Evolutionary conservation across 805 yeast species (phyloP).

Genomic region (Candida coquimbonensis): DNA sequence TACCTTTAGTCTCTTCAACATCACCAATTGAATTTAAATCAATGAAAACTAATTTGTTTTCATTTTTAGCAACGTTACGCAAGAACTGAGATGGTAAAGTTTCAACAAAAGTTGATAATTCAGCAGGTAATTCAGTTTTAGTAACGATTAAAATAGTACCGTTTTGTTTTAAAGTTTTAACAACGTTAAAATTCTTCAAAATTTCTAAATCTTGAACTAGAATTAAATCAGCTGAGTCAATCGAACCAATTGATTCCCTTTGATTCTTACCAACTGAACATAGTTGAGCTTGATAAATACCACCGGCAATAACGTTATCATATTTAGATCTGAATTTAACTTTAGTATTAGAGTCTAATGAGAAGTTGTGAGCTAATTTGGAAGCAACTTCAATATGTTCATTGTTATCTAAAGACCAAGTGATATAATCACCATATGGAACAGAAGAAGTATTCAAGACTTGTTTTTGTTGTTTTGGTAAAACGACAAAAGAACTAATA

Average conservation of each 20-base stretch:
- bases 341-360: constrained; percentile 48
- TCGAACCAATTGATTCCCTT: constrained; percentile 21
- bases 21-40: constrained; percentile 62
- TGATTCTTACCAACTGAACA: constrained; percentile 19
- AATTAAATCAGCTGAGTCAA: constrained; percentile 58
- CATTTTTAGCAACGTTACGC: constrained; percentile 43
- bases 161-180: constrained; percentile 48
- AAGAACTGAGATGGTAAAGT: constrained; percentile 51
- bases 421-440: constrained; percentile 31
- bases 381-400: constrained; percentile 49
- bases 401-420: constrained; percentile 68
- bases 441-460: constrained; percentile 5
- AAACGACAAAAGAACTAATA: constrained; percentile 34
- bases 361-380: constrained; percentile 60
- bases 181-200: constrained; percentile 52
- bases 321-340: constrained; percentile 56
- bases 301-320: constrained; percentile 70
- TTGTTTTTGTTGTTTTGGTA: constrained; percentile 18
- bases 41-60: constrained; percentile 45
- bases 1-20: constrained; percentile 66
- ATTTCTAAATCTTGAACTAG: constrained; percentile 56
- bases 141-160: constrained; percentile 47
- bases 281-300: constrained; percentile 65
- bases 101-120: constrained; percentile 39
- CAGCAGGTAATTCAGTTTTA: constrained; percentile 30